Evolutionary conservation across 225 moss, liverwort and hornwort species (phyloP), one percentile per base, ranked within the genome.

Genomic region (Sphagnum tenellum): DNA sequence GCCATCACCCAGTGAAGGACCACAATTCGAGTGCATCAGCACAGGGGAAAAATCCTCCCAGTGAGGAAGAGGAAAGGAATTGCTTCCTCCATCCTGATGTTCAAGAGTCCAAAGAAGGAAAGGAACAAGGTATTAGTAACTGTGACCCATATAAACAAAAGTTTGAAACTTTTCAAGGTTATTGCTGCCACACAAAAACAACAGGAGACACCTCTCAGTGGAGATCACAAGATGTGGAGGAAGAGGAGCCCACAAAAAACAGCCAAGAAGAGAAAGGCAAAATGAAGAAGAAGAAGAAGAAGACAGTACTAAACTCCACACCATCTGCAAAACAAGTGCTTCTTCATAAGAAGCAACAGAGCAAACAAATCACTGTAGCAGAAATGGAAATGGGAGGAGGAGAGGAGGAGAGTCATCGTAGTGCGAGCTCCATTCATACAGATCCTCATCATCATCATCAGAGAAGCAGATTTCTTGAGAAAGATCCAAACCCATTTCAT

Each of bases 381-480:
- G 4, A 58, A 7, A 3, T 44, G 7, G 6, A 7, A 58, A 13
- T 44, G 3, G 58, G 44, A 58, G 58, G 58, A 58, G 65, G 69
- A 13, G 12, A 9, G n/a, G 12, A 64, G 14, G 63, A 10, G 44
- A 3, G 50, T 3, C n/a, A 44, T 54, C 64, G 52, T 52, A n/a
- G 9, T 44, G 52, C 12, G 51, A 8, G 45, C 8, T 54, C 51
- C 51, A 12, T 47, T 77, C 66, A 58, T 72, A 58, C 77, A 75
- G 48, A 81, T 69, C 55, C 74, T 77, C 64, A 70, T 72, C 5
- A 46, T 49, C 53, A 55, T 47, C 46, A 10, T 52, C 52, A 65
- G 52, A 11, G 9, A 67, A 45, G 45, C 29, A 29, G 68, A 56
- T n/a, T 72, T 56, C 3, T 63, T 71, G 69, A 65, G 46, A 48